A percentile compares a stretch with the other conserved stretches of the same genome.
These are phyloP conservation scores for Wickerhamiella infanticola DNA, from an alignment of 1,139 yeast genomes.

Conservation along the genomic window DNA sequence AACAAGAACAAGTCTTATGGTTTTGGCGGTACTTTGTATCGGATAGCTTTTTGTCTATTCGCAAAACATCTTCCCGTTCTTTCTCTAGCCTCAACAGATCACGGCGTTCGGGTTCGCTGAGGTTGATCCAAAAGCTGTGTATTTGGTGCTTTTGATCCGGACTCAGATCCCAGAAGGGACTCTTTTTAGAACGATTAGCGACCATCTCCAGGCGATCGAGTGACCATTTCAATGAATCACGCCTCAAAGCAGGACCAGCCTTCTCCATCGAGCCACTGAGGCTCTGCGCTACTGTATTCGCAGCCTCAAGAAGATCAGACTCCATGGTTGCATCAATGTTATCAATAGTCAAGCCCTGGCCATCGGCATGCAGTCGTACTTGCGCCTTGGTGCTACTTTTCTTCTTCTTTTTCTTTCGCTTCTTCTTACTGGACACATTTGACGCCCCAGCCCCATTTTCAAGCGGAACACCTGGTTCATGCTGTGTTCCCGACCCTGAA, in stretches of 20 bases:
- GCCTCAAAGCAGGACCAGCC: not conserved
- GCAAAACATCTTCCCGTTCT: slow-evolving; percentile 33
- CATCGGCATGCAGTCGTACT: slow-evolving; percentile 17
- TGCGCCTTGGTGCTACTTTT: slow-evolving; percentile 38
- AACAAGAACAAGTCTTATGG: slow-evolving; percentile 45
- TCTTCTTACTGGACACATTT: slow-evolving; percentile 24
- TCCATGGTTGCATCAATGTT: slow-evolving; percentile 36
- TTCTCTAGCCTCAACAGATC: slow-evolving; percentile 54
- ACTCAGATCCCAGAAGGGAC: slow-evolving; percentile 14
- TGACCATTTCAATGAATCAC: no score
- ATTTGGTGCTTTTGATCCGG: slow-evolving; percentile 46
- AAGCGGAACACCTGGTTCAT: slow-evolving; percentile 1
- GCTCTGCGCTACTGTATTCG: slow-evolving; percentile 16
- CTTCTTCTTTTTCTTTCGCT: slow-evolving; percentile 33
- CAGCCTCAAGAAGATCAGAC: slow-evolving; percentile 26
- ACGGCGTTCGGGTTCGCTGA: slow-evolving; percentile 45
- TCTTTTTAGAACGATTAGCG: not conserved
- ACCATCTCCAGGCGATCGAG: not conserved
- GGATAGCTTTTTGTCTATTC: slow-evolving; percentile 24
- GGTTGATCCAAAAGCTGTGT: slow-evolving; percentile 53
- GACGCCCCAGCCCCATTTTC: slow-evolving; percentile 4
- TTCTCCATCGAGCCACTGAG: not conserved
- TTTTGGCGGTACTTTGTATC: slow-evolving; percentile 45
- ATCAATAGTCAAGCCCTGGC: slow-evolving; percentile 18
- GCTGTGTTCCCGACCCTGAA: slow-evolving; percentile 16